phyloP scores from a whole-genome alignment of 352 stramenopile species.

The Phytophthora chlamydospora region DNA sequence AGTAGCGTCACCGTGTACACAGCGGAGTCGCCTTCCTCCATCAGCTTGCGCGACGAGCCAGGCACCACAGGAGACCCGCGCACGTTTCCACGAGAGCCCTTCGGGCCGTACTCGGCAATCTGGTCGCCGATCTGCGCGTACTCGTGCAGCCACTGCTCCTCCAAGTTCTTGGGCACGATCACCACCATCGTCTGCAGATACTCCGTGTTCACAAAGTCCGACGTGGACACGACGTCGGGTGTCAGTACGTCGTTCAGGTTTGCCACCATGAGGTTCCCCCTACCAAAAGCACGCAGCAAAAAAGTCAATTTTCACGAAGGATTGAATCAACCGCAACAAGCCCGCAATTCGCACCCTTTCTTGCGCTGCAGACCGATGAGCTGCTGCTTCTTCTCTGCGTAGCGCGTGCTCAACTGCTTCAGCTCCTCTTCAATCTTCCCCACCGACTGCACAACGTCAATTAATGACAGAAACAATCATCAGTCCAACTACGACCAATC shows the following conservation, averaged over 20 bases:
- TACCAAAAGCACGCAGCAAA: constrained; percentile 27
- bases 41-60: constrained; percentile 89
- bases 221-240: constrained; percentile 86
- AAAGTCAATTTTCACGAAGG: not conserved
- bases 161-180: constrained; percentile 92
- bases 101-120: constrained; percentile 91
- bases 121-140: constrained; percentile 91
- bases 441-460: constrained; percentile 58
- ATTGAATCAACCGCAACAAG: not conserved
- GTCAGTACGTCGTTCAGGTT: constrained; percentile 96
- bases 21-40: constrained; percentile 92
- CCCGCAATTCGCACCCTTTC: constrained; percentile 65
- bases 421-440: constrained; percentile 98
- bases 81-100: constrained; percentile 89
- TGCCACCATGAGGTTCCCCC: constrained; percentile 93
- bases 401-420: constrained; percentile 93
- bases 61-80: constrained; percentile 96
- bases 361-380: constrained; percentile 92
- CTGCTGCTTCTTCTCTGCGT: constrained; percentile 94
- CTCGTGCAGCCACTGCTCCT: constrained; percentile 89
- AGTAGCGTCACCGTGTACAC: constrained; percentile 97
- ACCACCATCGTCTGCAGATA: constrained; percentile 98
- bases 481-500: not conserved
- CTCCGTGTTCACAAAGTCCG: constrained; percentile 95
- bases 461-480: not conserved